Evolutionary conservation across 2,329 filamentous ascomycete species (phyloP), one percentile per base, ranked within the genome.

Genomic region (Claviceps paspali): DNA sequence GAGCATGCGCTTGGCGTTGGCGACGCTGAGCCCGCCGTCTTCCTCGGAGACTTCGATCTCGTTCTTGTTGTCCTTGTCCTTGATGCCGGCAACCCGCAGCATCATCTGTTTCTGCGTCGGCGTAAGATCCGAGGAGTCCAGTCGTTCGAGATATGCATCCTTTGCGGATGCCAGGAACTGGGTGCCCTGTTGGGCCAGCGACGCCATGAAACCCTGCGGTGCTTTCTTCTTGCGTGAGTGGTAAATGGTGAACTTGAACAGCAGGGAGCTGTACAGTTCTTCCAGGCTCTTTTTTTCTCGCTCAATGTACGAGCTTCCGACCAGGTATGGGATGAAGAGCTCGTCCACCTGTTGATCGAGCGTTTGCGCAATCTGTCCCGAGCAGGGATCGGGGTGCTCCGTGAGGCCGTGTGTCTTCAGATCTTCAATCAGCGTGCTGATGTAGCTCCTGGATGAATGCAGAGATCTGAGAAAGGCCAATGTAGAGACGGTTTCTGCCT

Each of bases 211-310:
- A 1, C 85, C 85, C 0, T 83, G 85, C 1, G 87, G 82, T 19
- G 80, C 78, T 65, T 92, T 95, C 57, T 93, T 88, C 44, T 85
- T 71, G 41, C 79, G 68, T 1, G 81, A 85, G 56, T 98, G 91
- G 53, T 88, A 96, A n/a, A 92, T 81, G 12, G 85, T 92, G 52
- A 91, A 98, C 50, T 92, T 93, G 72, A 98, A 94, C 4, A 96
- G 71, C 38, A 98, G 63, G 0, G 91, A 94, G 38, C 85, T 88
- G 60, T 93, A 86, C 45, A 87, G 61, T 53, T 88, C 83, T 51
- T 87, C 82, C 34, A 91, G 59, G 41, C 70, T 80, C 55, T 66
- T 76, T 51, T 64, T 72, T 52, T 82, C 78, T 41, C 76, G 67
- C 39, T 82, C 78, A 41, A 82, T 81, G 47, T 81, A 82, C 11